Conservation (phyloP, 2,329 filamentous ascomycete genomes). For the Hypoxylon sp. region DNA sequence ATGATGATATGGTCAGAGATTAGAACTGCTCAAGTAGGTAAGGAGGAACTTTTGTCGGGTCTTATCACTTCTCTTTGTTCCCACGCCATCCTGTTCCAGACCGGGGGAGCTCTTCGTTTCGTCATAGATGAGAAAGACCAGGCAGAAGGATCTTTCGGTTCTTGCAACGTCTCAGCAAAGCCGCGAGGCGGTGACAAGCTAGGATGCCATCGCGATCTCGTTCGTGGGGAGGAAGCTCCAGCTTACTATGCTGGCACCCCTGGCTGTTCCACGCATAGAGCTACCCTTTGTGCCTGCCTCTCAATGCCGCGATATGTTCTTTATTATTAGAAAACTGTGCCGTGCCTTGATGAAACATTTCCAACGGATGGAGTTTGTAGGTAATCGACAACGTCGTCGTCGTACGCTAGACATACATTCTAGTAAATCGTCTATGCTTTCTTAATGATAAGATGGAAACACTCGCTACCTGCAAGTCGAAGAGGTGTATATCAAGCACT, state of each 20-base stretch:
- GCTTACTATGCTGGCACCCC: constrained; percentile 42
- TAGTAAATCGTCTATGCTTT: neutral
- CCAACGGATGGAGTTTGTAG: neutral
- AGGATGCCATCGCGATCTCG: constrained; percentile 8
- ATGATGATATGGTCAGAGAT: neutral
- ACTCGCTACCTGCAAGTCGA: neutral
- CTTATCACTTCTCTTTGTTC: constrained; percentile 11
- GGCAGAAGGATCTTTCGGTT: constrained; percentile 16
- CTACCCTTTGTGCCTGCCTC: constrained; percentile 11
- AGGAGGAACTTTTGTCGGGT: constrained; percentile 24
- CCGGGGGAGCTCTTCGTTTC: constrained; percentile 22
- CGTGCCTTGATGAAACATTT: neutral
- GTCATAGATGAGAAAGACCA: constrained; percentile 4
- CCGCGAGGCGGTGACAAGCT: constrained; percentile 1
- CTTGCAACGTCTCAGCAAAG: constrained; percentile 29
- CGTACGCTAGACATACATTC: neutral
- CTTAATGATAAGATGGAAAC: neutral
- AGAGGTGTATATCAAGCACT: constrained; percentile 1
- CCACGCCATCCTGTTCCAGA: constrained; percentile 17
- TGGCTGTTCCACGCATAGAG: constrained; percentile 5
- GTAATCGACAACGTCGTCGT: constrained; percentile 7
- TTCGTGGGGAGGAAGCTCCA: constrained; percentile 26
- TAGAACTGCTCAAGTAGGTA: constrained; percentile 4
- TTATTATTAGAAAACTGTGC: constrained; percentile 4
- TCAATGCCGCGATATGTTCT: neutral